phyloP scores from a whole-genome alignment of 345 rosid genomes.

The Syzygium aromaticum region DNA sequence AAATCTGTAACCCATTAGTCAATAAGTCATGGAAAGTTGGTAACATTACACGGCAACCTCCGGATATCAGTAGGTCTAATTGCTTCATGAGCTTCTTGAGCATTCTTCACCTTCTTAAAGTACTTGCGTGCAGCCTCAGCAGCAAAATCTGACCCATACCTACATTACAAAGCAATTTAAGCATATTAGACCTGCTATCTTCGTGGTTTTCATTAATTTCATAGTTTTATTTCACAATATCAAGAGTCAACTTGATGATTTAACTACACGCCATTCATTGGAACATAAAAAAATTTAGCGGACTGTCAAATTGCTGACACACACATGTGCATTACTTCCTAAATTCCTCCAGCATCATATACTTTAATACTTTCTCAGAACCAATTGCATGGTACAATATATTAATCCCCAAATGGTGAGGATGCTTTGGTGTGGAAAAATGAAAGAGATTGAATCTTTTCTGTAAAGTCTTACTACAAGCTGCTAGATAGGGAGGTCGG shows the following conservation, averaged over 20 bases:
- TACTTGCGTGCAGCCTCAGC: constrained; percentile 56
- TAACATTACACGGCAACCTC: constrained; percentile 66
- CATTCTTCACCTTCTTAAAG: constrained; percentile 93
- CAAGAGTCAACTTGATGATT: background rate
- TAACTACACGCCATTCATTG: background rate
- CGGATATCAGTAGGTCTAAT: constrained; percentile 83
- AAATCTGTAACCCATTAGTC: background rate
- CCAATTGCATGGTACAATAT: background rate
- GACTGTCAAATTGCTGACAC: background rate
- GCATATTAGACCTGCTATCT: background rate
- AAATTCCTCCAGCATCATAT: background rate
- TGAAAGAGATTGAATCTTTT: background rate
- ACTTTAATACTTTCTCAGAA: background rate
- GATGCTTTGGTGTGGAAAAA: background rate
- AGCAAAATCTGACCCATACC: constrained; percentile 67
- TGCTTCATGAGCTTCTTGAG: constrained; percentile 99
- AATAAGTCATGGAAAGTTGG: background rate
- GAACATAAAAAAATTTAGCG: background rate
- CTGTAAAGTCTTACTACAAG: background rate
- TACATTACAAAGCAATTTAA: constrained; percentile 16
- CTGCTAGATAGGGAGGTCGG: background rate
- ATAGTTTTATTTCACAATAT: background rate
- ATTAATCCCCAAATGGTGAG: background rate
- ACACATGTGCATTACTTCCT: background rate
- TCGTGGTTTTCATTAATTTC: background rate